Conservation (phyloP, 768 basidiomycete species). For the Tylopilus plumbeoviolaceoides region DNA sequence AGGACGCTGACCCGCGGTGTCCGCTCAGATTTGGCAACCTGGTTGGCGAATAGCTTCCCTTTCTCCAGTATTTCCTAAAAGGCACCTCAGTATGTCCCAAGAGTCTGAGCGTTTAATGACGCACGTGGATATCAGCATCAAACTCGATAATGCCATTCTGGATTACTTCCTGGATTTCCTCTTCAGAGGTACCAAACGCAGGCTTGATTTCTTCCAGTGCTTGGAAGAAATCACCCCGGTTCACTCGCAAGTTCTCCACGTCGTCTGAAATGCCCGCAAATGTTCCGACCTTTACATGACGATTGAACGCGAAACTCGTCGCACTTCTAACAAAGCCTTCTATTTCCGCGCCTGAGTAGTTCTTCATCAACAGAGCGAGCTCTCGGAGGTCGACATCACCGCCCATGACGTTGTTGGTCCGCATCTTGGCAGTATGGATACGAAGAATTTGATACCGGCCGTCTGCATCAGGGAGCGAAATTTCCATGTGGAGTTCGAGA, state of each 20-base stretch:
- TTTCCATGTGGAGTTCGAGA: constrained; percentile 99
- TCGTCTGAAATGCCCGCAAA: constrained; percentile 96
- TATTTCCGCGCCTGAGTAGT: constrained; percentile 97
- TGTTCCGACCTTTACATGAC: constrained; percentile 97
- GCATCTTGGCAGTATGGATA: constrained; percentile 96
- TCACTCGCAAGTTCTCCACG: constrained; percentile 89
- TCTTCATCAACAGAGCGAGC: constrained; percentile 84
- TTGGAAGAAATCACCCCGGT: constrained; percentile 78
- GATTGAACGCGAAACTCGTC: constrained; percentile 95
- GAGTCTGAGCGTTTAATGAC: constrained; percentile 2
- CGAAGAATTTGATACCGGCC: constrained; percentile 91
- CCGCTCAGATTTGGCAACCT: constrained; percentile 84
- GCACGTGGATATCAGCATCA: constrained; percentile 67
- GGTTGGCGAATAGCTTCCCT: constrained; percentile 86
- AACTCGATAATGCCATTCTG: constrained; percentile 97
- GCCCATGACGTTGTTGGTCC: constrained; percentile 86
- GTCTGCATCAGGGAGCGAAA: constrained; percentile 91
- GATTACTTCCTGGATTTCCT: constrained; percentile 88
- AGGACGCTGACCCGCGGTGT: constrained; percentile 91
- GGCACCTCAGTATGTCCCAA: background rate
- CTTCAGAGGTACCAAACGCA: constrained; percentile 96
- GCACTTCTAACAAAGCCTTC: constrained; percentile 96
- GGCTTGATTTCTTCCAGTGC: constrained; percentile 94
- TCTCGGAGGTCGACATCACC: constrained; percentile 77
- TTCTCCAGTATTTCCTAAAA: constrained; percentile 78